Evolutionary conservation across 805 yeast species (phyloP).

Genomic region (Yarrowia keelungensis): DNA sequence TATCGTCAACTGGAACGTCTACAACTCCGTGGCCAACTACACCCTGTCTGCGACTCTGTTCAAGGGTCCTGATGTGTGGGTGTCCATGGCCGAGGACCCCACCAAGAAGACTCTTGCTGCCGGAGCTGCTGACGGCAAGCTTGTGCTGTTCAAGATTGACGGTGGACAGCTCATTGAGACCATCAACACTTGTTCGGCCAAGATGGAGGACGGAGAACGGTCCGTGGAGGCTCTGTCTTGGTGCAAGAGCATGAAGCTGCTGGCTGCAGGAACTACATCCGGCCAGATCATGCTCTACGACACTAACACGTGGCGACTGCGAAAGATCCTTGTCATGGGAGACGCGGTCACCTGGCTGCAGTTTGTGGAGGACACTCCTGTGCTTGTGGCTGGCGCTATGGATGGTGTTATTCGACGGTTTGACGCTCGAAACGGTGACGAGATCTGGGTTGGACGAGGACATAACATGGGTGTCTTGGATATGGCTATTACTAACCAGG

Average conservation of each 20-base stretch:
- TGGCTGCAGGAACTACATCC: conserved; percentile 89
- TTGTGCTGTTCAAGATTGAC: conserved; percentile 77
- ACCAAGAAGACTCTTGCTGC: conserved; percentile 67
- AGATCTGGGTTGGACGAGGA: conserved; percentile 80
- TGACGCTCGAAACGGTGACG: conserved; percentile 87
- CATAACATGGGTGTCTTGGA: conserved; percentile 95
- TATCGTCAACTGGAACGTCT: conserved; percentile 88
- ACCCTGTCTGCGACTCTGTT: conserved; percentile 56
- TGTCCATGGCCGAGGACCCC: conserved; percentile 63
- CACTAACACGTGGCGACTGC: conserved; percentile 82
- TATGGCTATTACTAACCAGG: conserved; percentile 71
- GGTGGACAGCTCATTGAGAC: conserved; percentile 73
- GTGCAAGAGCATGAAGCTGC: conserved; percentile 67
- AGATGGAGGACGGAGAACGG: conserved; percentile 62
- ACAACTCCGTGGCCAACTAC: conserved; percentile 72
- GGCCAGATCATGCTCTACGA: conserved; percentile 88
- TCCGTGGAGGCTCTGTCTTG: conserved; percentile 78
- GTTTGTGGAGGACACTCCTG: conserved; percentile 58
- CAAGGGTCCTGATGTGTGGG: conserved; percentile 91
- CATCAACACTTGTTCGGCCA: conserved; percentile 62
- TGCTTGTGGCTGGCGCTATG: conserved; percentile 75
- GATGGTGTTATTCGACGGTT: conserved; percentile 85
- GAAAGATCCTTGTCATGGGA: conserved; percentile 70
- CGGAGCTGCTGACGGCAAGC: conserved; percentile 87
- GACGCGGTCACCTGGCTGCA: conserved; percentile 84